A percentile compares a stretch with the other conserved stretches of the same genome.
Evolutionary conservation across 2,329 filamentous ascomycete species (phyloP).

Genomic region (Trichoderma sp.): DNA sequence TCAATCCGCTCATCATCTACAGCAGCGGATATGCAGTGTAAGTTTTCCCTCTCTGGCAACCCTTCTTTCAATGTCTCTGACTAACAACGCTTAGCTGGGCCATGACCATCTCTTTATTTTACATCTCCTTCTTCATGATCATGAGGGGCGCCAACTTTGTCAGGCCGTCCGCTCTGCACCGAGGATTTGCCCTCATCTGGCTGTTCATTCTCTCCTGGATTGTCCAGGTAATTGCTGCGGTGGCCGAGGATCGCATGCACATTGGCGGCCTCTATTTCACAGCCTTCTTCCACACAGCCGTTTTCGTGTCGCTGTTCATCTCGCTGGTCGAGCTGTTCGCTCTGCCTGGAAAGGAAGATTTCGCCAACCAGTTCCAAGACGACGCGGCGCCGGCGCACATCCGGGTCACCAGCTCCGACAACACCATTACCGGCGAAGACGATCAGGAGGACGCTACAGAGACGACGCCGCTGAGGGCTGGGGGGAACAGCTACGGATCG

Average conservation of each 20-base stretch:
- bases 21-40: slow-evolving; percentile 80
- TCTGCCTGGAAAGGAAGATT: slow-evolving; percentile 70
- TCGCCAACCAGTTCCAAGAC: slow-evolving; percentile 58
- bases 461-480: slow-evolving; percentile 55
- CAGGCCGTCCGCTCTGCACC: slow-evolving; percentile 82
- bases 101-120: slow-evolving; percentile 81
- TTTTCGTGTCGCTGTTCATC: slow-evolving; percentile 74
- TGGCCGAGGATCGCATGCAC: slow-evolving; percentile 74
- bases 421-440: slow-evolving; percentile 22
- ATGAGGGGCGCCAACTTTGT: slow-evolving; percentile 76
- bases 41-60: slow-evolving; percentile 34
- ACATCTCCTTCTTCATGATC: slow-evolving; percentile 80
- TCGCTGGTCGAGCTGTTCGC: slow-evolving; percentile 79
- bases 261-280: slow-evolving; percentile 78
- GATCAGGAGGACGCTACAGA: slow-evolving; percentile 46
- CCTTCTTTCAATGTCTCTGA: too few species aligned
- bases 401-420: slow-evolving; percentile 16
- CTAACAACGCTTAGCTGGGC: slow-evolving; percentile 60
- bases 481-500: slow-evolving; percentile 40
- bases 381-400: slow-evolving; percentile 53
- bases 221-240: slow-evolving; percentile 69
- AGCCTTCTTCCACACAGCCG: slow-evolving; percentile 75
- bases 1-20: slow-evolving; percentile 91
- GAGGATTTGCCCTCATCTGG: slow-evolving; percentile 82
- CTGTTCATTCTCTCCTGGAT: slow-evolving; percentile 76